phyloP scores from a whole-genome alignment of 1,284 basidiomycete species.

The Heterobasidion irregulare region DNA sequence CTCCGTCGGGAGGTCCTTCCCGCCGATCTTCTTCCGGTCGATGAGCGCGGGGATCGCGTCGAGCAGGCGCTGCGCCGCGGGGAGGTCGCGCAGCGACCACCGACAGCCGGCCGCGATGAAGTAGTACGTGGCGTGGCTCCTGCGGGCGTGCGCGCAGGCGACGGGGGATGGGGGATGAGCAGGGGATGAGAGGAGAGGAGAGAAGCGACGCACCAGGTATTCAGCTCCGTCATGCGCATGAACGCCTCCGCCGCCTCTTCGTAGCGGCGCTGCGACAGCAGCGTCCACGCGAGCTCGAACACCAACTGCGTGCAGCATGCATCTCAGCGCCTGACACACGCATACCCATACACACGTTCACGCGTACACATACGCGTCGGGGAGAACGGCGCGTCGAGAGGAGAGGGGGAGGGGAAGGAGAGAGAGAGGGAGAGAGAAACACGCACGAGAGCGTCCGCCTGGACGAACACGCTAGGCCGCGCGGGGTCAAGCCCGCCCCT shows the following conservation, averaged over 20 bases:
- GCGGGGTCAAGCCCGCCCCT: conserved; percentile 48
- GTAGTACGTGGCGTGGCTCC: conserved; percentile 72
- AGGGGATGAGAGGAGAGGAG: neutral
- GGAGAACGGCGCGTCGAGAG: no score
- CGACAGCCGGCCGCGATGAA: conserved; percentile 68
- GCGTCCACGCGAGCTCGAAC: conserved; percentile 73
- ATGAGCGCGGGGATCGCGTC: conserved; percentile 53
- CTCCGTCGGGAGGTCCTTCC: conserved; percentile 65
- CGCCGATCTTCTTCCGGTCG: conserved; percentile 52
- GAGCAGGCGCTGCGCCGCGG: conserved; percentile 50
- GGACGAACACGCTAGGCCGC: conserved; percentile 45
- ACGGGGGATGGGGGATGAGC: no score
- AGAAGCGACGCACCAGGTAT: conserved; percentile 45
- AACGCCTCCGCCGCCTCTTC: conserved; percentile 61
- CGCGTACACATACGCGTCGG: no score
- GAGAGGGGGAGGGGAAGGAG: no score
- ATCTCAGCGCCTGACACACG: neutral
- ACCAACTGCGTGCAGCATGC: conserved; percentile 36
- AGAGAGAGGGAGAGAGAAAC: neutral
- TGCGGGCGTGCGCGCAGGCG: no score
- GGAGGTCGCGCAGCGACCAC: conserved; percentile 40
- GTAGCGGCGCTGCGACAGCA: conserved; percentile 56
- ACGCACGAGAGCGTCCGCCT: conserved; percentile 63
- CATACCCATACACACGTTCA: neutral
- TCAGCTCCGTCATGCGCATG: conserved; percentile 53